Evolutionary conservation across 768 basidiomycete genomes (phyloP), one percentile per base, ranked within the genome.

Genomic region (Calocybe indica): DNA sequence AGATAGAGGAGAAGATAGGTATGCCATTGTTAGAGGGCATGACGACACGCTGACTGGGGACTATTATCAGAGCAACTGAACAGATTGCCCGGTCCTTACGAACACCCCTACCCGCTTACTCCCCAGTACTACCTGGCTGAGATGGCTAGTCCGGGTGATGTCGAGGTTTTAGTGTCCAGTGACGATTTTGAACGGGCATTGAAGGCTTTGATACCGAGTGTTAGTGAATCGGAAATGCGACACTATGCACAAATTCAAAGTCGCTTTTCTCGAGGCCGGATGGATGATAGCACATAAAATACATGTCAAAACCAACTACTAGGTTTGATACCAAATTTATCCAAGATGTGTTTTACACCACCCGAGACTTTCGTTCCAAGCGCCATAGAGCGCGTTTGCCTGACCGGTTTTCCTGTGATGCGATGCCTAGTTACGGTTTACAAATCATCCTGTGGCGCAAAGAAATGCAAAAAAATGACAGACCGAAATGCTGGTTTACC

Each of bases 41-140:
- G 6, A 12, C 12, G 7, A 28, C 6, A 41, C 11, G 40, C 10
- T 11, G 22, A 37, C 11, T 4, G 14, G 14, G 36, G 14, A 37
- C 4, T 11, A 37, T 37, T 36, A 6, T 29, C 50, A 78, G 75
- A 59, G 14, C 48, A 57, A 28, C 52, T 82, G 9, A 92, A 92
- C 57, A 59, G 62, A 12, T 53, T 66, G 30, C 66, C 72, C 0
- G 65, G 68, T 6, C 61, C 71, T 33, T 59, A 69, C 33, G 58
- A 62, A 0, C 76, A 86, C 54, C 83, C 85, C 0, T 68, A 77
- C 37, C 86, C 85, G 0, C 63, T 97, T 30, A 94, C 92, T 2
- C 75, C 92, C 0, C 92, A 95, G 59, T 95, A 92, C 57, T 97
- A 90, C 56, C 78, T 97, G 6, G 76, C 85, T 8, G 92, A 93